These are phyloP conservation scores for Rhizophagus clarus DNA, from an alignment of 192 early-diverging fungal species.

Conservation along the genomic window DNA sequence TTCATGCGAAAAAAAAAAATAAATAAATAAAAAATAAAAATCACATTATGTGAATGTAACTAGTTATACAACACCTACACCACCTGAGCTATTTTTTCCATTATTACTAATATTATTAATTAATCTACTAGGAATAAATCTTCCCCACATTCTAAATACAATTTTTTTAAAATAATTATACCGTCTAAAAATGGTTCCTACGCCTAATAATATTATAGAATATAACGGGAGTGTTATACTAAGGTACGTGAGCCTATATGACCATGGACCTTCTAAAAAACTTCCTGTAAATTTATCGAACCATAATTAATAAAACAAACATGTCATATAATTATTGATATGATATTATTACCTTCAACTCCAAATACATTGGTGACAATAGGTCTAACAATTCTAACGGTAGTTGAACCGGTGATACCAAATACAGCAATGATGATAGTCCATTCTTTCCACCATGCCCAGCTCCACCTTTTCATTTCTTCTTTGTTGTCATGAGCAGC, in stretches of 20 bases:
- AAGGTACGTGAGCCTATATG: constrained; percentile 43
- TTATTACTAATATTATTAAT: constrained; percentile 11
- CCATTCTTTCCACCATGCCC: constrained; percentile 34
- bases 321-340: too few species aligned
- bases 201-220: constrained; percentile 37
- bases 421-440: constrained; percentile 38
- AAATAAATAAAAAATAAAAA: too few species aligned
- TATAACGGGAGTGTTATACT: constrained; percentile 46
- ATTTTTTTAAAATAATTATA: constrained; percentile 44
- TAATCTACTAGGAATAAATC: constrained; percentile 41
- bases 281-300: background rate
- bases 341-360: constrained; percentile 15
- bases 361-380: constrained; percentile 34
- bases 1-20: too few species aligned
- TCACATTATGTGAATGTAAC: too few species aligned
- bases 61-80: too few species aligned
- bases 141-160: constrained; percentile 48
- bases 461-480: constrained; percentile 28
- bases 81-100: too few species aligned
- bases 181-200: constrained; percentile 42
- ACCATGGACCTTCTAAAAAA: constrained; percentile 45
- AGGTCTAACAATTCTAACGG: constrained; percentile 45
- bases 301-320: too few species aligned
- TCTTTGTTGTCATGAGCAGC: background rate
- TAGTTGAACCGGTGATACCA: constrained; percentile 47